A percentile compares a stretch with the other conserved stretches of the same genome.
These are phyloP conservation scores for Leishmania gerbilli DNA, from an alignment of 208 protist genomes.

Conservation along the genomic window DNA sequence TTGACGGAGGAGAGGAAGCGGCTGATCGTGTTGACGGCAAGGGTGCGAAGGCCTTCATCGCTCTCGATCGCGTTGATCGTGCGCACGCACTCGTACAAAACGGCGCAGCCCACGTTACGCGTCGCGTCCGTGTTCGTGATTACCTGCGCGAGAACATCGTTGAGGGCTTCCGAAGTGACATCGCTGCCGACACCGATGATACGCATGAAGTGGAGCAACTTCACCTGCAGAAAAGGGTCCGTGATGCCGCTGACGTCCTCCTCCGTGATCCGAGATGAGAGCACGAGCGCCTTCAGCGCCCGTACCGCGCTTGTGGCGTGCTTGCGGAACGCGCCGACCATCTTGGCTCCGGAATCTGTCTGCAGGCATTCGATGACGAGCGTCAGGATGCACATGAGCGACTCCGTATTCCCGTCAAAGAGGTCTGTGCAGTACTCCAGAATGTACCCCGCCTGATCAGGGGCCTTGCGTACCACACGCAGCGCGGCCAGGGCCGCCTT, in stretches of 20 bases:
- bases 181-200: constrained; percentile 94
- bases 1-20: constrained; percentile 94
- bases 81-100: constrained; percentile 98
- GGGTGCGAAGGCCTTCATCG: constrained; percentile 81
- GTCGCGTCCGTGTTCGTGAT: constrained; percentile 97
- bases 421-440: constrained; percentile 79
- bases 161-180: constrained; percentile 95
- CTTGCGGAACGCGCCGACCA: constrained; percentile 78
- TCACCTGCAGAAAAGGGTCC: constrained; percentile 99
- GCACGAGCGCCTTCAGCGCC: constrained; percentile 95
- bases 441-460: constrained; percentile 96
- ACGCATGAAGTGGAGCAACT: constrained; percentile 95
- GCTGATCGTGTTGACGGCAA: constrained; percentile 98
- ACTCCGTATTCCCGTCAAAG: constrained; percentile 63
- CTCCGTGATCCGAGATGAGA: constrained; percentile 94
- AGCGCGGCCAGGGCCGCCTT: constrained; percentile 94
- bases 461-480: constrained; percentile 93
- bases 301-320: constrained; percentile 92
- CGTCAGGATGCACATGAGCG: constrained; percentile 91
- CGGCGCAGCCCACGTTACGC: constrained; percentile 97
- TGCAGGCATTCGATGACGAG: constrained; percentile 93
- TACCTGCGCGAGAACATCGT: constrained; percentile 98
- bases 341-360: constrained; percentile 42
- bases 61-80: constrained; percentile 98
- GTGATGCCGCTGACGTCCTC: constrained; percentile 96